A percentile compares a stretch with the other conserved stretches of the same genome.
Evolutionary conservation across 768 basidiomycete genomes (phyloP).

Genomic region (Lactifluus subvellereus): DNA sequence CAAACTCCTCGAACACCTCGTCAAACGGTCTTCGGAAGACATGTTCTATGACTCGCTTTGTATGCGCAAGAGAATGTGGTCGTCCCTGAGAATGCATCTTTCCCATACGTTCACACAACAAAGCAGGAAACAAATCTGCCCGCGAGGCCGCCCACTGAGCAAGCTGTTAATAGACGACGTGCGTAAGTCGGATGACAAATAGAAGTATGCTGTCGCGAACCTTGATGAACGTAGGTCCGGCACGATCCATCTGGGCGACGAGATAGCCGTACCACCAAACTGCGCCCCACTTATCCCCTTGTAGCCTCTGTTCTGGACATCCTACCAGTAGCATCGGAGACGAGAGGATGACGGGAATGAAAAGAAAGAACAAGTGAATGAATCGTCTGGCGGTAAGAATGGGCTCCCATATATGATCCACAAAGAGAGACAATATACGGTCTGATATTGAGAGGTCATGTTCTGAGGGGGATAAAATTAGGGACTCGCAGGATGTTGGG

Average conservation of each 20-base stretch:
- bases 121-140: constrained; percentile 84
- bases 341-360: constrained; percentile 79
- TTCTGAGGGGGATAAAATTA: constrained; percentile 69
- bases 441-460: constrained; percentile 41
- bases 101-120: constrained; percentile 79
- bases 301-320: constrained; percentile 44
- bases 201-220: constrained; percentile 36
- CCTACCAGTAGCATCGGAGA: constrained; percentile 81
- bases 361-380: constrained; percentile 73
- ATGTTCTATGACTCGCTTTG: constrained; percentile 70
- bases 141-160: constrained; percentile 98
- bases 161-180: constrained; percentile 45
- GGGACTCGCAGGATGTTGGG: constrained; percentile 24
- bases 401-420: constrained; percentile 71
- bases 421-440: constrained; percentile 44
- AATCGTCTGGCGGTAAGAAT: constrained; percentile 79
- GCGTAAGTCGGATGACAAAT: background rate
- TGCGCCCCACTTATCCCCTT: constrained; percentile 85
- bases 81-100: constrained; percentile 83
- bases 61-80: constrained; percentile 75
- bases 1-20: constrained; percentile 88
- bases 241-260: constrained; percentile 84
- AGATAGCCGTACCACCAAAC: constrained; percentile 97
- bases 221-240: constrained; percentile 97
- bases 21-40: constrained; percentile 82